Conservation (phyloP, 352 stramenopile species). For the Phytophthora ramorum region DNA sequence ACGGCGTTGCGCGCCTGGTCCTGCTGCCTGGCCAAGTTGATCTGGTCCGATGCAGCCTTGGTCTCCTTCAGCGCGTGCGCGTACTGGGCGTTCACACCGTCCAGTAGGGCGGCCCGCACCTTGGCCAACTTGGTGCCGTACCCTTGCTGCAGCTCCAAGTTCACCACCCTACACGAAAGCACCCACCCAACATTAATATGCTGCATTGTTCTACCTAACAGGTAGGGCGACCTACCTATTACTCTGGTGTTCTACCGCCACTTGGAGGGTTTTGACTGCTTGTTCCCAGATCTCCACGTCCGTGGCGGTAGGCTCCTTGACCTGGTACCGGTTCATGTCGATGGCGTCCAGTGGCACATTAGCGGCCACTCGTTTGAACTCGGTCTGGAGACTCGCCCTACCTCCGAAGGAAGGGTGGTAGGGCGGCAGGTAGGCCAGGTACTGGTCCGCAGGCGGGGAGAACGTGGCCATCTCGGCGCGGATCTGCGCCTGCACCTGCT, state of each 20-base stretch:
- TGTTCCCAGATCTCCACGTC: constrained; percentile 60
- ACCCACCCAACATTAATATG: constrained; percentile 8
- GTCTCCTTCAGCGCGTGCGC: constrained; percentile 46
- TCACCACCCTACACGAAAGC: constrained; percentile 48
- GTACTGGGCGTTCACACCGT: constrained; percentile 70
- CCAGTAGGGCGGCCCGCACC: constrained; percentile 61
- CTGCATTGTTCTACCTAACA: constrained; percentile 12
- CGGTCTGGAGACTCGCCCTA: constrained; percentile 61
- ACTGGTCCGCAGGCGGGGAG: constrained; percentile 46
- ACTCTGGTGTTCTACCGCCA: constrained; percentile 66
- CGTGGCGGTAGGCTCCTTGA: constrained; percentile 51
- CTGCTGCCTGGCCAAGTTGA: constrained; percentile 75
- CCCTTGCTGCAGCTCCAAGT: constrained; percentile 78
- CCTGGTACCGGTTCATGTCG: constrained; percentile 76
- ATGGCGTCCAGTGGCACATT: constrained; percentile 75
- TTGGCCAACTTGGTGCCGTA: constrained; percentile 80
- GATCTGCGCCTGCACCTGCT: constrained; percentile 72
- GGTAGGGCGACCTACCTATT: constrained; percentile 47
- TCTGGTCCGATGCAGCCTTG: constrained; percentile 47
- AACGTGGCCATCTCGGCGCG: constrained; percentile 79
- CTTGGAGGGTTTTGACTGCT: constrained; percentile 55
- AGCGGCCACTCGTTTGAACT: constrained; percentile 77
- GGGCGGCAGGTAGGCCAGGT: constrained; percentile 69
- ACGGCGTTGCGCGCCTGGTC: constrained; percentile 69
- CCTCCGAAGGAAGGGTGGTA: constrained; percentile 64